phyloP scores from a whole-genome alignment of 2,329 filamentous ascomycete species.

The Berkeleyomyces basicola region DNA sequence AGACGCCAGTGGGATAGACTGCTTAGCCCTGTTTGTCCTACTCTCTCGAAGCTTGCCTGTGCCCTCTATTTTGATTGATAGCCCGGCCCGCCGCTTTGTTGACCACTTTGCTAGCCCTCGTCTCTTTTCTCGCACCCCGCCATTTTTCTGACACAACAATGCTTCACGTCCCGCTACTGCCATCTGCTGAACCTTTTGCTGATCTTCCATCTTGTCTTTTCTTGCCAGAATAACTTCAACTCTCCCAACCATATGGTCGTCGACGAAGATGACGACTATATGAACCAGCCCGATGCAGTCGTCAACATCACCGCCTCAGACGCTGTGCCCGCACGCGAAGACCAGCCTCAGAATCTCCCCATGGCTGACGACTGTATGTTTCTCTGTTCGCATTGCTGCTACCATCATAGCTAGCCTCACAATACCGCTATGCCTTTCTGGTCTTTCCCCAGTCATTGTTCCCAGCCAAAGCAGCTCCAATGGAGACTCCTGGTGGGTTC shows the following conservation, averaged over 20 bases:
- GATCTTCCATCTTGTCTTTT: neutral
- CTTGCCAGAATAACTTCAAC: constrained; percentile 3
- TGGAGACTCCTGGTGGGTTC: no score
- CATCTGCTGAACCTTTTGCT: neutral
- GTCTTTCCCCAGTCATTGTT: neutral
- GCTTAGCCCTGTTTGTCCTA: no score
- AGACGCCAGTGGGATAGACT: no score
- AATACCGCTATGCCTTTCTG: neutral
- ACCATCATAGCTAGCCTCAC: neutral
- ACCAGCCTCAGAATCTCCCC: constrained; percentile 7
- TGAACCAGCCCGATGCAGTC: constrained; percentile 7
- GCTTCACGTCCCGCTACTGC: neutral
- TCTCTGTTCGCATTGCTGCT: neutral
- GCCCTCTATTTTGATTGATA: no score
- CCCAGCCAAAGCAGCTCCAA: no score
- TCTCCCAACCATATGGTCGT: constrained; percentile 8
- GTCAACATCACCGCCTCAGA: constrained; percentile 8
- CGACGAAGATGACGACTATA: constrained; percentile 8
- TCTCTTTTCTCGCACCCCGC: neutral
- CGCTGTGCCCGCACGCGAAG: constrained; percentile 3
- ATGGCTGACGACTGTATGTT: constrained; percentile 12
- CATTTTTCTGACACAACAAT: neutral
- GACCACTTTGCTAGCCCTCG: neutral
- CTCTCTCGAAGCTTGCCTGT: no score
- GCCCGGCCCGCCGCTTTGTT: no score